Evolutionary conservation across 169 alveolate genomes (phyloP).

Genomic region (Plasmodium falciparum): DNA sequence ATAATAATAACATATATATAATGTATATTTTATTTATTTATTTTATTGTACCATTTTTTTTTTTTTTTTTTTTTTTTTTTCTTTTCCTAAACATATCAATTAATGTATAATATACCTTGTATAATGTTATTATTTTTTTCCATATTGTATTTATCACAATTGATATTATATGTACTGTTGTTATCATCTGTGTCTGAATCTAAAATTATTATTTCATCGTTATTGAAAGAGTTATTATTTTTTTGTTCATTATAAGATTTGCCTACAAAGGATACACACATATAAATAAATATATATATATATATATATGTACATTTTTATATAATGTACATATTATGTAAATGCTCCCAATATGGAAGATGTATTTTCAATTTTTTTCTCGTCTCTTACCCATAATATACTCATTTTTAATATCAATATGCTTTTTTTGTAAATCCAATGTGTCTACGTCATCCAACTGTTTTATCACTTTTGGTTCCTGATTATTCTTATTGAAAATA

Average conservation of each 20-base stretch:
- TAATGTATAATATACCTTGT: slow-evolving; percentile 53
- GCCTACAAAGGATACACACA: slow-evolving; percentile 1
- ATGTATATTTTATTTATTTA: too few relatives aligned
- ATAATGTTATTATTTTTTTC: slow-evolving; percentile 15
- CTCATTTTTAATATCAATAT: slow-evolving; percentile 53
- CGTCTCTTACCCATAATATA: slow-evolving; percentile 13
- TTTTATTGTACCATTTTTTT: too few relatives aligned
- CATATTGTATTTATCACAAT: slow-evolving; percentile 5
- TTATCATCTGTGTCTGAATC: slow-evolving; percentile 65
- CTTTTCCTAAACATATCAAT: not conserved
- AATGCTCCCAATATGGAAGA: not conserved
- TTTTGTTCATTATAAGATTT: slow-evolving; percentile 3
- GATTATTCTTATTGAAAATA: slow-evolving; percentile 14
- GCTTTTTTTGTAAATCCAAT: slow-evolving; percentile 2
- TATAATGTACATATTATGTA: not conserved
- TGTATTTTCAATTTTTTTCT: not conserved
- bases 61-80: not conserved
- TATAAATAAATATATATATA: slow-evolving; percentile 1
- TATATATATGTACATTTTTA: not conserved
- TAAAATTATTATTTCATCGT: slow-evolving; percentile 50
- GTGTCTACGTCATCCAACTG: slow-evolving; percentile 39
- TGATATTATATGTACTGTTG: not conserved
- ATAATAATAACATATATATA: not conserved
- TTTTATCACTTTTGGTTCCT: slow-evolving; percentile 27
- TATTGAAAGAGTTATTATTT: slow-evolving; percentile 2